These are phyloP conservation scores for Hyphopichia homilentoma DNA, from an alignment of 805 yeast genomes.

Conservation along the genomic window DNA sequence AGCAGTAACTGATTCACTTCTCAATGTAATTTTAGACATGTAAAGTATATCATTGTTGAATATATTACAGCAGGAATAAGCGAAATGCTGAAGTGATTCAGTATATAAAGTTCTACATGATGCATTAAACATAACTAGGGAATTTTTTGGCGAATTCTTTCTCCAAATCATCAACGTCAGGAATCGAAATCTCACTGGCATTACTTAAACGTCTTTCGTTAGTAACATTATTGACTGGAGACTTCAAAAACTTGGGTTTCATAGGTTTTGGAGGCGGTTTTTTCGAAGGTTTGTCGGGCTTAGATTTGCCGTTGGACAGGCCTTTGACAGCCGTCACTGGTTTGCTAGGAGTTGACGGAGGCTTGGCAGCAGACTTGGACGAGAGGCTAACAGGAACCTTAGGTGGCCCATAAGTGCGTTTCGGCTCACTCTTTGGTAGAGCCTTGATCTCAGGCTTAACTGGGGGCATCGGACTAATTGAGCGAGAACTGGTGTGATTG, in stretches of 20 bases:
- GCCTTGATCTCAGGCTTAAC: constrained; percentile 1
- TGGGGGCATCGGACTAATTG: constrained; percentile 1
- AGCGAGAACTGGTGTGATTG: constrained; percentile 11
- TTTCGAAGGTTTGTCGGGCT: constrained; percentile 9
- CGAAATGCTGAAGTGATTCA: no score
- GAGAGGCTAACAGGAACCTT: constrained; percentile 31
- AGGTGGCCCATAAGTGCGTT: constrained; percentile 24
- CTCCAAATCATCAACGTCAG: constrained; percentile 59
- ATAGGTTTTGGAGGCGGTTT: constrained; percentile 62
- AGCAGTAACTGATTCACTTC: constrained; percentile 1
- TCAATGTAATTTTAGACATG: no score
- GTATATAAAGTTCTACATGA: neutral
- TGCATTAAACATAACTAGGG: constrained; percentile 51
- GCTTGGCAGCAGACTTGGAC: constrained; percentile 8
- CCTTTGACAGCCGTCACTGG: neutral
- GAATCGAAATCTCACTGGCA: constrained; percentile 40
- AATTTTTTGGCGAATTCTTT: constrained; percentile 53
- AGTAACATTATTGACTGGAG: constrained; percentile 17
- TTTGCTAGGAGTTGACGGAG: neutral
- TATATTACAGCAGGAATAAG: no score
- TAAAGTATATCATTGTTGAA: no score
- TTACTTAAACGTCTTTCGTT: constrained; percentile 25
- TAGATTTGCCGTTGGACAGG: neutral
- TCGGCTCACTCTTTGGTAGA: neutral
- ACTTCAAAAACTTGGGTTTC: constrained; percentile 55